Conservation (phyloP, 352 stramenopile genomes). For the Globisporangium splendens region DNA sequence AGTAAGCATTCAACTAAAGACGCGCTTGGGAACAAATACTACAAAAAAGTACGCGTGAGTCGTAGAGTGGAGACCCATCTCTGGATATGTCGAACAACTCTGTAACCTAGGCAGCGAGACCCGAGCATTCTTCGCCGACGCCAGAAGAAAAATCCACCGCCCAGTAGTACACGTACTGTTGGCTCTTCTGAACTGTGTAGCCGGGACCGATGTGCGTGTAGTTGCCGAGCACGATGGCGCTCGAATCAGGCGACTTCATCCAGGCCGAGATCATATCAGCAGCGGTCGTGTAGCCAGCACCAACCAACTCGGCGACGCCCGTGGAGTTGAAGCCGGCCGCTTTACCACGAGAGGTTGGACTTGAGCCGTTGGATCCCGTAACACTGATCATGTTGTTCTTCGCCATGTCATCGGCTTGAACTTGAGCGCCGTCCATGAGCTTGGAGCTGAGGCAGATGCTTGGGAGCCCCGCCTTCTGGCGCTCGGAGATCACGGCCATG, state of each 20-base stretch:
- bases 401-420: slow-evolving; percentile 20
- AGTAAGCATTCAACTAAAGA: neutral
- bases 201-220: slow-evolving; percentile 28
- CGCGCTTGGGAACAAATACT: neutral
- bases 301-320: slow-evolving; percentile 21
- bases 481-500: slow-evolving; percentile 10
- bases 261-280: slow-evolving; percentile 20
- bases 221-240: slow-evolving; percentile 21
- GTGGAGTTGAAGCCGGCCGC: slow-evolving; percentile 25
- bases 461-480: slow-evolving; percentile 4
- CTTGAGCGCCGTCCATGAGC: slow-evolving; percentile 25
- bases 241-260: slow-evolving; percentile 16
- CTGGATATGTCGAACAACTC: neutral
- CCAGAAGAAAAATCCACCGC: slow-evolving; percentile 21
- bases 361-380: slow-evolving; percentile 13
- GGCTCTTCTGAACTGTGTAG: slow-evolving; percentile 19
- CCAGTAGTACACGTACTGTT: slow-evolving; percentile 28
- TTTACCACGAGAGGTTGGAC: slow-evolving; percentile 19
- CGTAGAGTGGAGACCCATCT: neutral
- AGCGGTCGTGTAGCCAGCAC: slow-evolving; percentile 21
- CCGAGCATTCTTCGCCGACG: slow-evolving; percentile 8
- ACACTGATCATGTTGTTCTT: slow-evolving; percentile 16
- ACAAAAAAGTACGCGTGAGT: neutral
- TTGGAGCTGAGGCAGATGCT: slow-evolving; percentile 17
- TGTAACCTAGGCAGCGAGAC: slow-evolving; percentile 6